These are phyloP conservation scores for Cladophialophora yegresii DNA, from an alignment of 2,329 filamentous ascomycete species.

Conservation along the genomic window DNA sequence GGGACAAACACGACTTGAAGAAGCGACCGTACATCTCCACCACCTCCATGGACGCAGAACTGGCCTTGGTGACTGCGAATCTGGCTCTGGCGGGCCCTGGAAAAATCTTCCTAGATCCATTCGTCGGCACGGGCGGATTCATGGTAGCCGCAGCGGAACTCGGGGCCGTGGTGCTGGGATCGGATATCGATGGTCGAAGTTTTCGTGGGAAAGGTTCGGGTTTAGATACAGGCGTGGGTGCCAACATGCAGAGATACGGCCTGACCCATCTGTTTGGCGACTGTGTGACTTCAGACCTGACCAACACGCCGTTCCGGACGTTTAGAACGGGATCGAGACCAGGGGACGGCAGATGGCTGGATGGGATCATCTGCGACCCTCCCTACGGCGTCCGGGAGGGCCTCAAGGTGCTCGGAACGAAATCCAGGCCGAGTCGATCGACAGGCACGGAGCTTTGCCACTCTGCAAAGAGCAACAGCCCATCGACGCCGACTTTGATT, in stretches of 20 bases:
- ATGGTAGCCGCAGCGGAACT: constrained; percentile 88
- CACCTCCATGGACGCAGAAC: constrained; percentile 94
- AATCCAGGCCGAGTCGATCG: constrained; percentile 54
- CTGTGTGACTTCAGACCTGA: constrained; percentile 81
- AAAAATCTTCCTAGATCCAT: constrained; percentile 89
- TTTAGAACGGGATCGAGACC: constrained; percentile 38
- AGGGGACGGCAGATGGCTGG: constrained; percentile 59
- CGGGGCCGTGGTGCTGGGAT: constrained; percentile 78
- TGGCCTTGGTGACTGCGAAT: constrained; percentile 89
- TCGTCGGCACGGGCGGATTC: constrained; percentile 93
- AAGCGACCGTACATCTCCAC: constrained; percentile 92
- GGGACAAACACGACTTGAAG: constrained; percentile 82
- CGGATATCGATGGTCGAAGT: constrained; percentile 89
- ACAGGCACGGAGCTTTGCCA: neutral
- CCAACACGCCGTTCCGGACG: constrained; percentile 73
- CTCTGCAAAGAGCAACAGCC: neutral
- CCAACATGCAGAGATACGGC: constrained; percentile 85
- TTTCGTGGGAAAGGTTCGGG: constrained; percentile 65
- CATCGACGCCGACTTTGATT: constrained; percentile 50
- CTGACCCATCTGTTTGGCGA: constrained; percentile 69
- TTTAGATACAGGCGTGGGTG: constrained; percentile 49
- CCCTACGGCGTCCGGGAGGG: constrained; percentile 95
- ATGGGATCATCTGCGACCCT: constrained; percentile 93
- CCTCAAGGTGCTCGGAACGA: constrained; percentile 76
- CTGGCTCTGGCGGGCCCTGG: constrained; percentile 79